Conservation (phyloP, 1,284 basidiomycete genomes). For the Marasmius sp. region DNA sequence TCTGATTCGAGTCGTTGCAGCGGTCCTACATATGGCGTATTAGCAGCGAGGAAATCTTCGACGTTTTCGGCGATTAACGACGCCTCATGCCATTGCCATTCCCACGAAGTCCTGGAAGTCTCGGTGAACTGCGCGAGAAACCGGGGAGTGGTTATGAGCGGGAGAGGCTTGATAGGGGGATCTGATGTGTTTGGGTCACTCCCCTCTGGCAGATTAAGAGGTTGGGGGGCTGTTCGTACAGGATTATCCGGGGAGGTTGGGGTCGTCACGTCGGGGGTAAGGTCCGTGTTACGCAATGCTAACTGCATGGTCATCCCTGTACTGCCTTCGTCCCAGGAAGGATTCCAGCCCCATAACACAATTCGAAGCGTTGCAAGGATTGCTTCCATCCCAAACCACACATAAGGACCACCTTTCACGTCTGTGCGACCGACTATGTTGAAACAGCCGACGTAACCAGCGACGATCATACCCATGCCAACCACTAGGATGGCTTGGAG, state of each 20-base stretch:
- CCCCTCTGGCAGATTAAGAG: background rate
- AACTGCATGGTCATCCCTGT: background rate
- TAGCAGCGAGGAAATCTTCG: background rate
- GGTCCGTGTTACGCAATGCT: background rate
- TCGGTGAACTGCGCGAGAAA: background rate
- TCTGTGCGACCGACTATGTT: background rate
- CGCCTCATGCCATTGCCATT: background rate
- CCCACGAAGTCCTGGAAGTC: background rate
- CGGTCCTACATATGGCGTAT: background rate
- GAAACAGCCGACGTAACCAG: constrained; percentile 10
- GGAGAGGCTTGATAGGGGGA: background rate
- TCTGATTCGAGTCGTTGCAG: background rate
- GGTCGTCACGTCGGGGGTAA: background rate
- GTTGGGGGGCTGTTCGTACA: background rate
- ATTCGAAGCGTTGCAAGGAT: background rate
- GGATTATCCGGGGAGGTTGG: background rate
- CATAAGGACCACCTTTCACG: background rate
- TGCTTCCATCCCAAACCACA: background rate
- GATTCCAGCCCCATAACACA: background rate
- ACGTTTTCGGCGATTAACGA: background rate
- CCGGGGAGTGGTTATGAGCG: background rate
- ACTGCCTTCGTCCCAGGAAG: background rate
- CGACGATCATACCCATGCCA: background rate
- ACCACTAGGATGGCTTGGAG: constrained; percentile 1
- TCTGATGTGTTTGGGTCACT: background rate